Evolutionary conservation across 139 green algal species (phyloP).

Genomic region (Chlorella sp.): DNA sequence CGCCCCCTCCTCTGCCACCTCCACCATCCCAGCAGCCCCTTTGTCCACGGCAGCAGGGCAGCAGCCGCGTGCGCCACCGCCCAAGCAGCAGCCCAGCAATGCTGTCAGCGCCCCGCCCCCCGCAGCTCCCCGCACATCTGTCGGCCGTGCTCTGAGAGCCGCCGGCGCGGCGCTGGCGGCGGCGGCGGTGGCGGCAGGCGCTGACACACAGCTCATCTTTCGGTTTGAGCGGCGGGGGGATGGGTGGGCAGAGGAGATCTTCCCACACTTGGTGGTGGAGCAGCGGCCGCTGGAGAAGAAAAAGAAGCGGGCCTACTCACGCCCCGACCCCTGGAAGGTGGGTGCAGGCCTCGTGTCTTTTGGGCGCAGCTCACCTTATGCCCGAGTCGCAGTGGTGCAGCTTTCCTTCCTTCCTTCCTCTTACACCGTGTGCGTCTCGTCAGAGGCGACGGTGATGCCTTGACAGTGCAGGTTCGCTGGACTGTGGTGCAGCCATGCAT

Average conservation of each 20-base stretch:
- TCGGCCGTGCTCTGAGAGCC: background rate
- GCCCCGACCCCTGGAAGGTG: conserved; percentile 30
- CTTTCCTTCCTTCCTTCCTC: no score
- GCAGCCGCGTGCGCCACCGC: background rate
- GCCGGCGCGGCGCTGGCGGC: background rate
- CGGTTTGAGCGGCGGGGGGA: conserved; percentile 59
- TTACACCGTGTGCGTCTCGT: no score
- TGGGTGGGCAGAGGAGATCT: conserved; percentile 71
- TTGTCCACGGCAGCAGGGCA: background rate
- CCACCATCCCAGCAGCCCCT: background rate
- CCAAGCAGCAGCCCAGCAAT: background rate
- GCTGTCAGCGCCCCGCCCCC: background rate
- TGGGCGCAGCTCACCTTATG: background rate
- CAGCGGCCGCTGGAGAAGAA: conserved; percentile 41
- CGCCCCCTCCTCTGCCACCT: background rate
- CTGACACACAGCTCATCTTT: conserved; percentile 63
- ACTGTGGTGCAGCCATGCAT: no score
- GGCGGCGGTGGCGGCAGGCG: background rate
- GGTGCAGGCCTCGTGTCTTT: no score
- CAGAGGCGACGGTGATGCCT: no score
- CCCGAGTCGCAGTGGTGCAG: no score
- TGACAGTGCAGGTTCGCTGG: no score
- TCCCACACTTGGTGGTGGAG: conserved; percentile 61
- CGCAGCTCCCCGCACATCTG: background rate
- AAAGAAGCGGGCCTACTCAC: conserved; percentile 19